Evolutionary conservation across 139 green algal genomes (phyloP).

Genomic region (Closterium sp.): DNA sequence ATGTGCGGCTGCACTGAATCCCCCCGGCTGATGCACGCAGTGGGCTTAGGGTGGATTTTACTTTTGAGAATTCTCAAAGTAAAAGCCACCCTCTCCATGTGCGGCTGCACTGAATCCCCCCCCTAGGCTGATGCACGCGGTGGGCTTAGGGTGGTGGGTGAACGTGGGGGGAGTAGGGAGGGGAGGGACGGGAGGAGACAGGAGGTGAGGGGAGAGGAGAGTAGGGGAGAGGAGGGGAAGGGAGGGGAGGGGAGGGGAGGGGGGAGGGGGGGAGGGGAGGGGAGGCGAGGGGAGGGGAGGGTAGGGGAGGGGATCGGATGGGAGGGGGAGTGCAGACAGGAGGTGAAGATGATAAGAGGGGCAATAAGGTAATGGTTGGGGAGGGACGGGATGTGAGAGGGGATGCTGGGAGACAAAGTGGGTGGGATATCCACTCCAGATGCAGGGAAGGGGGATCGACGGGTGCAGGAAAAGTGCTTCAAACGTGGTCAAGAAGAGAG

Average conservation of each 20-base stretch:
- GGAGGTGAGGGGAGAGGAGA: too few species aligned
- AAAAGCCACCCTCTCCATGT: too few species aligned
- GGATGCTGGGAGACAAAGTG: not conserved
- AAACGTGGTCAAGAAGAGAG: not conserved
- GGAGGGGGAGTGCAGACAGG: not conserved
- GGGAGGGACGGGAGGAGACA: too few species aligned
- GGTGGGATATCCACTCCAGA: not conserved
- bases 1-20: too few species aligned
- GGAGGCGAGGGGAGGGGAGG: not conserved
- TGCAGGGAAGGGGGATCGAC: not conserved
- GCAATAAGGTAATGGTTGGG: not conserved
- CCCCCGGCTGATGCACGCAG: too few species aligned
- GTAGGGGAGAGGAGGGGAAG: not conserved
- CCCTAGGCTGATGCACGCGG: too few species aligned
- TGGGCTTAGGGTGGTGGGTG: too few species aligned
- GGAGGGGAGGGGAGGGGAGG: not conserved
- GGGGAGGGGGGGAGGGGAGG: not conserved
- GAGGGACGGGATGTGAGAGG: too few species aligned
- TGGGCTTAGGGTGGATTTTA: too few species aligned
- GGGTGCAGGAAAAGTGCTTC: not conserved
- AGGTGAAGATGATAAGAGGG: not conserved
- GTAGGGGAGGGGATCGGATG: not conserved
- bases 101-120: too few species aligned
- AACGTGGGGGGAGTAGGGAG: too few species aligned
- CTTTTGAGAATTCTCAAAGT: too few species aligned